phyloP scores from a whole-genome alignment of 768 basidiomycete genomes.

The Mrakia frigida region DNA sequence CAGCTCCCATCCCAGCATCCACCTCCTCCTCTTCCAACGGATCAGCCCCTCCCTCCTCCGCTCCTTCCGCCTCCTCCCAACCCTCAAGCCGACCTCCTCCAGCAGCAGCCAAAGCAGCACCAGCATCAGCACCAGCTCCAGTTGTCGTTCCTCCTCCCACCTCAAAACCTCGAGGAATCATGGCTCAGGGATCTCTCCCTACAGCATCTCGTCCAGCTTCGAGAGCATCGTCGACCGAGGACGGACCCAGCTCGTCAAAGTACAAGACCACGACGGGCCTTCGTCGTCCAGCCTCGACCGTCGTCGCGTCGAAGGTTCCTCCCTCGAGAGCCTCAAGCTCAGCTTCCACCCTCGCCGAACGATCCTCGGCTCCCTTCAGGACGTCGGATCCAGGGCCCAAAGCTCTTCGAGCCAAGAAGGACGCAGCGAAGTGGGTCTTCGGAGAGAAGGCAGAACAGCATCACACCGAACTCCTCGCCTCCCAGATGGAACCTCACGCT shows the following conservation, averaged over 20 bases:
- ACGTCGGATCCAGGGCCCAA: slow-evolving; percentile 60
- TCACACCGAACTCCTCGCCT: slow-evolving; percentile 79
- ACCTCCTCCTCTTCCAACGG: slow-evolving; percentile 14
- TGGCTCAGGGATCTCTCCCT: slow-evolving; percentile 18
- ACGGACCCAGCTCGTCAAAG: not conserved
- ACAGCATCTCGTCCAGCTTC: slow-evolving; percentile 15
- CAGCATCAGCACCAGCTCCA: not conserved
- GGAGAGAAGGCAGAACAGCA: slow-evolving; percentile 64
- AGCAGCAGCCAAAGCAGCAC: slow-evolving; percentile 14
- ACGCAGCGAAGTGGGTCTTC: slow-evolving; percentile 74
- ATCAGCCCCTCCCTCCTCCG: not conserved
- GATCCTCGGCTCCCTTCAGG: slow-evolving; percentile 47
- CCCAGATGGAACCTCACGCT: slow-evolving; percentile 82
- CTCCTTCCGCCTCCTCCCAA: slow-evolving; percentile 1
- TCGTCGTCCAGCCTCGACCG: slow-evolving; percentile 28
- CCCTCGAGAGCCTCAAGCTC: slow-evolving; percentile 39
- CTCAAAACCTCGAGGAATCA: slow-evolving; percentile 12
- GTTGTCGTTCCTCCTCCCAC: not conserved
- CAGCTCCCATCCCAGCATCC: slow-evolving; percentile 18
- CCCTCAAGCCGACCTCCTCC: slow-evolving; percentile 9
- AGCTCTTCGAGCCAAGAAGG: slow-evolving; percentile 60
- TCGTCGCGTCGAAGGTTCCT: slow-evolving; percentile 52
- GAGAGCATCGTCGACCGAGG: slow-evolving; percentile 13
- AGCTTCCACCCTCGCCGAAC: slow-evolving; percentile 7
- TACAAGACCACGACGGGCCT: not conserved